Evolutionary conservation across 495 filamentous ascomycete genomes (phyloP).

Genomic region (Friedmanniomyces simplex): DNA sequence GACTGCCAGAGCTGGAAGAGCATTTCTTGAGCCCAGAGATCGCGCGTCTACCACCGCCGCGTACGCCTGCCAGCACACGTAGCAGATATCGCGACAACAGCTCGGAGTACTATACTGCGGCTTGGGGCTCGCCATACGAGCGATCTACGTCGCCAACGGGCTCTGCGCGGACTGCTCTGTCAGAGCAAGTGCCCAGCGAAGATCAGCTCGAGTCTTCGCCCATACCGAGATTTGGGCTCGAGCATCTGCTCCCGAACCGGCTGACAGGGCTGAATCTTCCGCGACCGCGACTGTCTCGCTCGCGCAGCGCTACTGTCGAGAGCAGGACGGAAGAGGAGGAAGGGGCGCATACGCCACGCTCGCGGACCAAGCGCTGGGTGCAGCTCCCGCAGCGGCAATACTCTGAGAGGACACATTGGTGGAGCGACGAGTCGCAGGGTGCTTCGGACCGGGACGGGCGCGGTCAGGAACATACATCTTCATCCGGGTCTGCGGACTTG

Average conservation of each 20-base stretch:
- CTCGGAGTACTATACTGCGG: constrained; percentile 33
- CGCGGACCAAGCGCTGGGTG: constrained; percentile 27
- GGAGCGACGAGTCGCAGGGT: constrained; percentile 26
- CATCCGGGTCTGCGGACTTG: neutral
- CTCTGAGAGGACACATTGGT: constrained; percentile 21
- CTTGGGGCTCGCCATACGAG: constrained; percentile 34
- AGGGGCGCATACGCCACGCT: constrained; percentile 12
- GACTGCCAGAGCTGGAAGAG: neutral
- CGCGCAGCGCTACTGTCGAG: neutral
- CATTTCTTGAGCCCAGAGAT: constrained; percentile 3
- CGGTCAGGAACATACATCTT: neutral
- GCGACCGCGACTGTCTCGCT: neutral
- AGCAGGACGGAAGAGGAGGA: neutral
- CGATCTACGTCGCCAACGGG: constrained; percentile 23
- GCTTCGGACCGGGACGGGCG: constrained; percentile 4
- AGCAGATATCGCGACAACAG: constrained; percentile 12
- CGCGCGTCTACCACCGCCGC: constrained; percentile 5
- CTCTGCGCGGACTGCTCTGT: constrained; percentile 18
- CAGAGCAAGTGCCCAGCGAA: constrained; percentile 24
- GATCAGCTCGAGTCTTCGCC: constrained; percentile 29
- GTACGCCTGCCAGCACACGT: constrained; percentile 13
- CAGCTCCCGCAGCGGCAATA: constrained; percentile 23
- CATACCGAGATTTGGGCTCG: constrained; percentile 28
- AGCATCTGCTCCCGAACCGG: constrained; percentile 31
- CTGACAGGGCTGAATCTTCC: constrained; percentile 6